A percentile compares a stretch with the other conserved stretches of the same genome.
Evolutionary conservation across 1,284 basidiomycete genomes (phyloP).

Genomic region (Sparassis latifolia): DNA sequence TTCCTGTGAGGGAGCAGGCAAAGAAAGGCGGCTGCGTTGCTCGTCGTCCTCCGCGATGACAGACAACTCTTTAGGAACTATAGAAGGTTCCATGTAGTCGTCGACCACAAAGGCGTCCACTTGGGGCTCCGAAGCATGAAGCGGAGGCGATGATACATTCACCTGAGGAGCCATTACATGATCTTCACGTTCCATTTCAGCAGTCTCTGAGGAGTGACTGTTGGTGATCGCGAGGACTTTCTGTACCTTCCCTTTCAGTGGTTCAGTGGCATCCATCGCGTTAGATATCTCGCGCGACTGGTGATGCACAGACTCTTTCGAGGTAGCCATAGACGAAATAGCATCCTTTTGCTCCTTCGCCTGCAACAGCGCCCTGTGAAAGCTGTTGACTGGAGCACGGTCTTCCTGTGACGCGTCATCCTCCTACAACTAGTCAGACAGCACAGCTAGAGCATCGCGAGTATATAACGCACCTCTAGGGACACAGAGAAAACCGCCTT

Average conservation of each 20-base stretch:
- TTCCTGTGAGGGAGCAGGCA: neutral
- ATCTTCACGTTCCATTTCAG: no score
- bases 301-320: no score
- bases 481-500: constrained; percentile 34
- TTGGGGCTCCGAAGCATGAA: no score
- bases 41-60: constrained; percentile 71
- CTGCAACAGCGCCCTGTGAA: constrained; percentile 44
- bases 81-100: no score
- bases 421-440: constrained; percentile 20
- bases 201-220: no score
- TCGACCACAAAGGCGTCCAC: no score
- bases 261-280: no score
- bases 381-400: constrained; percentile 36
- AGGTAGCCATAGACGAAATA: neutral
- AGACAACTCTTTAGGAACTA: constrained; percentile 39
- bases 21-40: constrained; percentile 19
- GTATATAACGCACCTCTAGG: constrained; percentile 36
- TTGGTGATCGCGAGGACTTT: no score
- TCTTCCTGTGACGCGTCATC: constrained; percentile 33
- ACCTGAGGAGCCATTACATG: no score
- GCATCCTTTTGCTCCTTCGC: constrained; percentile 16
- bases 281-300: no score
- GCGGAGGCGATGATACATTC: no score
- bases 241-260: no score
- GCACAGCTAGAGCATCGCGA: neutral